phyloP scores from a whole-genome alignment of 345 rosid species.

The Populus alba region DNA sequence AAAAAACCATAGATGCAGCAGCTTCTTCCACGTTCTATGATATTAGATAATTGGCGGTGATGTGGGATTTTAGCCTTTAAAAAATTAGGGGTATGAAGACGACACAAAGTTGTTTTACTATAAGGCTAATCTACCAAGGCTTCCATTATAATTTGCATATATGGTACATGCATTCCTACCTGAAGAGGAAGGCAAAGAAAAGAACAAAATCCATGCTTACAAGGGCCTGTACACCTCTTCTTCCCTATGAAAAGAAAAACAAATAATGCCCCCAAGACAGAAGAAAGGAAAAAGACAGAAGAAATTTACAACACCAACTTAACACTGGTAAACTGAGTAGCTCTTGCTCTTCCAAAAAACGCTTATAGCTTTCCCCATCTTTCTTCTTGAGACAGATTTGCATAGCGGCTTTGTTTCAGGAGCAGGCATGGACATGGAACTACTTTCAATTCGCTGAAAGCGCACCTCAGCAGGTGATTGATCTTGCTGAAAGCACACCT shows the following conservation, averaged over 20 bases:
- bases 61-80: not conserved
- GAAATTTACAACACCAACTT: constrained; percentile 43
- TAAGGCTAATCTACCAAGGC: constrained; percentile 2
- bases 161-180: constrained; percentile 21
- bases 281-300: constrained; percentile 29
- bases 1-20: too few species aligned
- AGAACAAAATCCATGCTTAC: constrained; percentile 39
- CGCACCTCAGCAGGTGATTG: constrained; percentile 35
- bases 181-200: constrained; percentile 5
- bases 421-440: constrained; percentile 25
- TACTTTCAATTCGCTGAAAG: constrained; percentile 30
- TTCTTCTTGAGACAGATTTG: constrained; percentile 73
- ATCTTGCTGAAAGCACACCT: constrained; percentile 46
- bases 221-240: constrained; percentile 60
- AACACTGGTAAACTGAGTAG: constrained; percentile 59
- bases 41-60: not conserved
- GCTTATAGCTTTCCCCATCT: constrained; percentile 65
- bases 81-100: not conserved
- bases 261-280: constrained; percentile 26
- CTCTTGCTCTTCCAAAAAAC: constrained; percentile 91
- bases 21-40: not conserved
- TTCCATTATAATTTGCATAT: constrained; percentile 10
- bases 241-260: constrained; percentile 37
- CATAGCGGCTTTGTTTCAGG: constrained; percentile 53
- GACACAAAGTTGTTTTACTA: not conserved